These are phyloP conservation scores for Rauvolfia tetraphylla DNA, from an alignment of 257 asterid genomes.

Conservation along the genomic window DNA sequence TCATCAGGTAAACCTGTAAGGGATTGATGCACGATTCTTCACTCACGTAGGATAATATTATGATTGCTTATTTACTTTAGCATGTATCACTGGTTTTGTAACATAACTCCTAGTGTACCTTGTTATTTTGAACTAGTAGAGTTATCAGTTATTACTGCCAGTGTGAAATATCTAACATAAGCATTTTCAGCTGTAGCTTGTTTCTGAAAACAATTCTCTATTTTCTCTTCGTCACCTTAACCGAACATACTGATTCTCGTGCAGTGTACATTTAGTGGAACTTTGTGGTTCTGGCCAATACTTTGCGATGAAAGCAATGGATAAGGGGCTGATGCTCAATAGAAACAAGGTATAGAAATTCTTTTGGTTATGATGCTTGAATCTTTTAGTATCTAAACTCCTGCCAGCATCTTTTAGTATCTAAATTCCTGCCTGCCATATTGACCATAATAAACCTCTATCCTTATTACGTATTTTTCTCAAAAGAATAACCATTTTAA, in stretches of 20 bases:
- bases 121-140: neutral
- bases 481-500: neutral
- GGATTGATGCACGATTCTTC: neutral
- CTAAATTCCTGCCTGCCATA: neutral
- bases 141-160: neutral
- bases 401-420: neutral
- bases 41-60: neutral
- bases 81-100: neutral
- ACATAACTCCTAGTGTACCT: neutral
- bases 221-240: neutral
- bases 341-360: slow-evolving; percentile 69
- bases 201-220: neutral
- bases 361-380: neutral
- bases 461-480: neutral
- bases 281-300: slow-evolving; percentile 70
- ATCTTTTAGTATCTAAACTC: neutral
- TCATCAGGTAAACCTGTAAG: neutral
- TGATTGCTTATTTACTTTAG: neutral
- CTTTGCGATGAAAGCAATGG: slow-evolving; percentile 99
- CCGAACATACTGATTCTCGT: slow-evolving; percentile 18
- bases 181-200: neutral
- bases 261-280: slow-evolving; percentile 96
- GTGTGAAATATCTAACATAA: neutral
- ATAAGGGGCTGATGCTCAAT: slow-evolving; percentile 76
- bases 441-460: neutral